These are phyloP conservation scores for Pseudonitzschia multiseries DNA, from an alignment of 108 stramenopile species.

Conservation along the genomic window DNA sequence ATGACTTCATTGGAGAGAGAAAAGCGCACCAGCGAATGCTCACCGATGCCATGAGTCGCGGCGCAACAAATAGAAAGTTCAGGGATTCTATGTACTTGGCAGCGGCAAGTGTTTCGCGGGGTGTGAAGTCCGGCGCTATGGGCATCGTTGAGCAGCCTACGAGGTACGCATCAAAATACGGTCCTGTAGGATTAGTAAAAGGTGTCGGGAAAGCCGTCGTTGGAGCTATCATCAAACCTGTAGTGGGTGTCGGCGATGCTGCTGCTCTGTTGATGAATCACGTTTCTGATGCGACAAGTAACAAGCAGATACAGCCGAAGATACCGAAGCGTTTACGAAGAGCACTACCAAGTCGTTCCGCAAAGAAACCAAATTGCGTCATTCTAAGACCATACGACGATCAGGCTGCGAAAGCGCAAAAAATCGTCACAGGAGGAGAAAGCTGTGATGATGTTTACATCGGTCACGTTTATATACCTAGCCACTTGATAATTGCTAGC, in stretches of 20 bases:
- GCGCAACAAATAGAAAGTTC: slow-evolving; percentile 47
- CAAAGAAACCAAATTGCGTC: slow-evolving; percentile 46
- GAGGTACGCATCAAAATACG: slow-evolving; percentile 69
- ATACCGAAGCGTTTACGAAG: slow-evolving; percentile 62
- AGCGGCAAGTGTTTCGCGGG: slow-evolving; percentile 62
- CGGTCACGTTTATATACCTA: slow-evolving; percentile 69
- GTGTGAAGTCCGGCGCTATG: slow-evolving; percentile 64
- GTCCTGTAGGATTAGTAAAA: slow-evolving; percentile 72
- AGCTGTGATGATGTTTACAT: slow-evolving; percentile 72
- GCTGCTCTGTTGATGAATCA: slow-evolving; percentile 83
- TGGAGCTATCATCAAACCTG: slow-evolving; percentile 75
- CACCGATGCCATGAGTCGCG: slow-evolving; percentile 58
- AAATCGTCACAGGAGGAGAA: slow-evolving; percentile 75
- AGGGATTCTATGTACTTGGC: slow-evolving; percentile 63
- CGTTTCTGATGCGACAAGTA: slow-evolving; percentile 74
- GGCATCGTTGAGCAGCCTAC: slow-evolving; percentile 77
- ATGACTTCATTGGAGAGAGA: slow-evolving; percentile 75
- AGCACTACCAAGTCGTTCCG: slow-evolving; percentile 57
- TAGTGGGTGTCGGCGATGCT: slow-evolving; percentile 82
- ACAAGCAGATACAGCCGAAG: slow-evolving; percentile 53
- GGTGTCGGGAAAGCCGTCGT: slow-evolving; percentile 75
- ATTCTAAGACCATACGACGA: slow-evolving; percentile 64
- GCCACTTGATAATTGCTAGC: slow-evolving; percentile 71
- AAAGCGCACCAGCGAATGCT: slow-evolving; percentile 72
- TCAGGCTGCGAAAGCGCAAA: slow-evolving; percentile 75